Evolutionary conservation across 1,284 basidiomycete genomes (phyloP).

Genomic region (Xerocomus amazonicus): DNA sequence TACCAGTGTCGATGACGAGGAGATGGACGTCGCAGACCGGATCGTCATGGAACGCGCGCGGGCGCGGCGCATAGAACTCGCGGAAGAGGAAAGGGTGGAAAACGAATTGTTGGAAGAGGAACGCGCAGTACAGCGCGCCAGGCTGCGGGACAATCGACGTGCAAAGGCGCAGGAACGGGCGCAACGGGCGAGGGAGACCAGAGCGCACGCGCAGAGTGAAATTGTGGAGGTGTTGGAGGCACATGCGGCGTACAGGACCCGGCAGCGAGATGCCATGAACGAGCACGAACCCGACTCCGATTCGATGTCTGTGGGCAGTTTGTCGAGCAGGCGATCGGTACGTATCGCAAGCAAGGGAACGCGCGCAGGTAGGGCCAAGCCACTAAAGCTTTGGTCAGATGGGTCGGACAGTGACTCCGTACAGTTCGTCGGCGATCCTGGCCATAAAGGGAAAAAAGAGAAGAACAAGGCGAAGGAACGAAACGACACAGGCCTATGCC

Average conservation of each 20-base stretch:
- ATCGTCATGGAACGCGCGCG: conserved; percentile 67
- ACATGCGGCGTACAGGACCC: conserved; percentile 1
- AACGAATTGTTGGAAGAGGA: conserved; percentile 34
- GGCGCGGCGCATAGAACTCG: conserved; percentile 57
- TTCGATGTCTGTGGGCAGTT: conserved; percentile 30
- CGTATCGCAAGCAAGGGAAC: conserved; percentile 5
- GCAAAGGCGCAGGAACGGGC: conserved; percentile 22
- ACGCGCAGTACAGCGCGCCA: conserved; percentile 24
- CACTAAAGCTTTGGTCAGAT: background rate
- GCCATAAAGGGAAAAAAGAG: background rate
- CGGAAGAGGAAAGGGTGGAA: conserved; percentile 51
- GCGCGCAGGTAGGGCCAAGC: background rate
- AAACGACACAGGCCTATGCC: background rate
- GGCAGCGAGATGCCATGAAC: background rate
- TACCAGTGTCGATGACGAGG: conserved; percentile 32
- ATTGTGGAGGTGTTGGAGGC: conserved; percentile 11
- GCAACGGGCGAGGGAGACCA: conserved; percentile 16
- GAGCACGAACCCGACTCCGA: conserved; percentile 28
- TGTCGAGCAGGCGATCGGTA: conserved; percentile 7
- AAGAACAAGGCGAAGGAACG: conserved; percentile 2
- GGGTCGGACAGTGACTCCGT: conserved; percentile 10
- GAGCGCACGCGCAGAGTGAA: background rate
- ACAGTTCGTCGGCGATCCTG: conserved; percentile 2
- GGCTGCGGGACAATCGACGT: conserved; percentile 25
- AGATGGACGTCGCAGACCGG: conserved; percentile 47